Evolutionary conservation across 2,329 filamentous ascomycete species (phyloP), one percentile per base, ranked within the genome.

Genomic region (Fusarium sp.): DNA sequence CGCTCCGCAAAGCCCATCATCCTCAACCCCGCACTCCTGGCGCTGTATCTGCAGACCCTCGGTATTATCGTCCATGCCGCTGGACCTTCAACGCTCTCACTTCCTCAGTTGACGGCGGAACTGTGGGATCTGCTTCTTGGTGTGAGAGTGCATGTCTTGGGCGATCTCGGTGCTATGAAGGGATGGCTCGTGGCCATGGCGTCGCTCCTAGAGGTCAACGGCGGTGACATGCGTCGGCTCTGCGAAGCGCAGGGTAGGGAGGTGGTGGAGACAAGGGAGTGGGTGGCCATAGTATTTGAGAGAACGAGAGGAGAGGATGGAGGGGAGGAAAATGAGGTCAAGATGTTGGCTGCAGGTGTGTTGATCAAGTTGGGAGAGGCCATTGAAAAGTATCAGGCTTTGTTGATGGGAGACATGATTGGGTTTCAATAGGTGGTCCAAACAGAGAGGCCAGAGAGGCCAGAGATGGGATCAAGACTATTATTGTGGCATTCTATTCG

Each of bases 201-300:
- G 58, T 93, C 94, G 8, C 80, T 98, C 61, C 83, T 99, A 16
- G 94, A 98, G 78, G 87, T 97, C 40, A 97, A 97, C 69, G 91
- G 89, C 36, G 88, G 90, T 57, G 90, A 94, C 69, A 90, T 92
- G 83, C 86, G 91, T 75, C 86, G 90, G 2, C 81, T 99, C 4
- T 96, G 94, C 57, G 90, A 91, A 67, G 90, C 92, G 66, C 90
- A 94, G 76, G 92, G 93, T 1, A 90, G 91, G 64, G 91, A 96
- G 80, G 84, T 98, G 24, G 87, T 97, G 60, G 96, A 98, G 86
- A 93, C 94, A 68, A 90, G 94, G 77, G 93, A 94, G 78, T 99
- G 96, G 96, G 93, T 94, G 2, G 88, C 91, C 49, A 86, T 87
- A 63, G 88, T 98, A 2, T 97, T 98, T 81, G 90, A 92, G 68